phyloP scores from a whole-genome alignment of 1,139 yeast species.

The Sugiyamaella pinicola region DNA sequence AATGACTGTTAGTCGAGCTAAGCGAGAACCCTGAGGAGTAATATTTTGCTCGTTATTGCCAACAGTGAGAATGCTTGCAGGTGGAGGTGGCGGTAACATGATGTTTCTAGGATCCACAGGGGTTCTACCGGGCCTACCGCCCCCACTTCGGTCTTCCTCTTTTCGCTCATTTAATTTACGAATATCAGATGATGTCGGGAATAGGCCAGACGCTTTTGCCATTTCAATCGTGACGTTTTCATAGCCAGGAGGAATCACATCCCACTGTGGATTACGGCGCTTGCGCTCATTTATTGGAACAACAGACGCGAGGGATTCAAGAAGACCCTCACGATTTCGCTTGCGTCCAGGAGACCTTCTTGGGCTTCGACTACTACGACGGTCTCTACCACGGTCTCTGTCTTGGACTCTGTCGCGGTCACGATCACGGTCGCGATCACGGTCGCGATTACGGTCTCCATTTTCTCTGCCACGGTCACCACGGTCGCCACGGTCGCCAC shows the following conservation, averaged over 20 bases:
- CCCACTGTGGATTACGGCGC: conserved; percentile 68
- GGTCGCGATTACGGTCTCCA: conserved; percentile 19
- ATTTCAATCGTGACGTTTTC: conserved; percentile 75
- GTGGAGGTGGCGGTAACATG: conserved; percentile 17
- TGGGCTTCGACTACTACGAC: conserved; percentile 28
- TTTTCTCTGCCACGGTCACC: conserved; percentile 20
- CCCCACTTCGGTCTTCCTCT: conserved; percentile 12
- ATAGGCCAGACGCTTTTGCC: conserved; percentile 80
- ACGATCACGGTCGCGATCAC: conserved; percentile 24
- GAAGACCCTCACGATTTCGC: conserved; percentile 21
- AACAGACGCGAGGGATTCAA: conserved; percentile 37
- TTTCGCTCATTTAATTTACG: conserved; percentile 8
- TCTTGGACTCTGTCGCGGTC: conserved; percentile 24
- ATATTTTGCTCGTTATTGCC: conserved; percentile 19
- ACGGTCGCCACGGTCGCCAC: conserved; percentile 22
- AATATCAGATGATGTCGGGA: conserved; percentile 58
- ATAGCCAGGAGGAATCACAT: conserved; percentile 70
- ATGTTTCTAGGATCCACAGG: not conserved
- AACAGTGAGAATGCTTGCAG: conserved; percentile 11
- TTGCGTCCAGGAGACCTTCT: conserved; percentile 27
- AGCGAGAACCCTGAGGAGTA: conserved; percentile 33
- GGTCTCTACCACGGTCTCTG: conserved; percentile 23
- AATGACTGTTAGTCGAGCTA: conserved; percentile 54
- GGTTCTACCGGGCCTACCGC: not conserved
- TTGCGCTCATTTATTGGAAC: conserved; percentile 49